phyloP scores from a whole-genome alignment of 1,284 basidiomycete genomes.

The Rhodotorula sp. region DNA sequence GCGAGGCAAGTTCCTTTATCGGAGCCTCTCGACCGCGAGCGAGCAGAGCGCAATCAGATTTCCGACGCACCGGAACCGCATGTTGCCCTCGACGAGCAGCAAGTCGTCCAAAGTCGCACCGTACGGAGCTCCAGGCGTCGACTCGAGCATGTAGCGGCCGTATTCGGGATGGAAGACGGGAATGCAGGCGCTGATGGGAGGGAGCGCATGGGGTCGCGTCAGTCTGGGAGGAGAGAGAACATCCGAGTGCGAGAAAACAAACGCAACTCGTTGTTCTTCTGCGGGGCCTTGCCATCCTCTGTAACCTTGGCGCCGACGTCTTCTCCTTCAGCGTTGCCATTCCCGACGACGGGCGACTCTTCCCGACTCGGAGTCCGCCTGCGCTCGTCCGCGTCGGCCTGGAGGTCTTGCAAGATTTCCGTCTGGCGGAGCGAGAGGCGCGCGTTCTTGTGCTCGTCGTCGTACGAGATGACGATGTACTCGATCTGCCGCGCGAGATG shows the following conservation, averaged over 20 bases:
- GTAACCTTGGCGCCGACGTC: no score
- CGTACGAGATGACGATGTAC: conserved; percentile 90
- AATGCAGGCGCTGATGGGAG: conserved; percentile 57
- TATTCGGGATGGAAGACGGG: conserved; percentile 99
- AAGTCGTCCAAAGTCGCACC: conserved; percentile 81
- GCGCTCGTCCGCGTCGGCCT: conserved; percentile 55
- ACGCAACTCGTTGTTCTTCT: conserved; percentile 6
- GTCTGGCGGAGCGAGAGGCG: conserved; percentile 87
- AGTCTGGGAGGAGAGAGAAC: not conserved
- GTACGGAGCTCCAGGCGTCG: conserved; percentile 93
- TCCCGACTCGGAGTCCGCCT: conserved; percentile 43
- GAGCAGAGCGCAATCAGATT: no score
- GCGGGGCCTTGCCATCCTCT: not conserved
- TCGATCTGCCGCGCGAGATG: conserved; percentile 65
- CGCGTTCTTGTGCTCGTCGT: conserved; percentile 75
- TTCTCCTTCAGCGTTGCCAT: conserved; percentile 4
- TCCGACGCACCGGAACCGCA: conserved; percentile 76
- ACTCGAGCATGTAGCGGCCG: conserved; percentile 98
- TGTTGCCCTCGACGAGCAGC: conserved; percentile 86
- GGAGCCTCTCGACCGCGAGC: no score
- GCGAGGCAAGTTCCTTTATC: no score
- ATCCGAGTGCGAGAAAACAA: not conserved
- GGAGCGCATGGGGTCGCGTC: no score
- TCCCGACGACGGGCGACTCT: conserved; percentile 14
- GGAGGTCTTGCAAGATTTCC: conserved; percentile 85